Conservation (phyloP, 2,329 filamentous ascomycete genomes). For the Nemania abortiva region DNA sequence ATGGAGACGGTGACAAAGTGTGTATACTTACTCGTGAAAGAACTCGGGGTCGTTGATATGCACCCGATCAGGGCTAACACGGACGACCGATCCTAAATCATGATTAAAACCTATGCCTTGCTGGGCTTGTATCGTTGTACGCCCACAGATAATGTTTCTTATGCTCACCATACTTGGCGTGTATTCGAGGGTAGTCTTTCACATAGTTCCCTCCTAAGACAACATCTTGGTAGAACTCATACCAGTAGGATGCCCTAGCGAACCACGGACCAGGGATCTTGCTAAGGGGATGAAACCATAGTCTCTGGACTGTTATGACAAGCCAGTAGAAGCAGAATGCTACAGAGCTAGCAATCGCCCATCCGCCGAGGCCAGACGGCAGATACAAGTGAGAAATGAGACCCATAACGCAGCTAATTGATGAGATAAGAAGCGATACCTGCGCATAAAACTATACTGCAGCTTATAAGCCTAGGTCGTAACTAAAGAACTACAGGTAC, state of each 20-base stretch:
- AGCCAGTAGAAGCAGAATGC: too few relatives aligned
- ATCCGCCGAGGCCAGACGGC: too few relatives aligned
- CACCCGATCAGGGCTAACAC: conserved; percentile 22
- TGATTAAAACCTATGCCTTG: neutral
- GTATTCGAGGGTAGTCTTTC: conserved; percentile 20
- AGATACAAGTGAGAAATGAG: too few relatives aligned
- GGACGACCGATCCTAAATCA: conserved; percentile 22
- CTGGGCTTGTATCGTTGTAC: neutral
- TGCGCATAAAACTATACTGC: too few relatives aligned
- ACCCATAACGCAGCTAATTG: too few relatives aligned
- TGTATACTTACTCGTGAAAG: conserved; percentile 27
- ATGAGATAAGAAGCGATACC: too few relatives aligned
- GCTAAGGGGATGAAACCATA: conserved; percentile 24
- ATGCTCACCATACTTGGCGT: conserved; percentile 5
- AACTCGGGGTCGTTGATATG: conserved; percentile 29
- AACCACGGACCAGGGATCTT: conserved; percentile 25
- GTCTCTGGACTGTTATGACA: neutral
- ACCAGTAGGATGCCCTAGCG: conserved; percentile 27
- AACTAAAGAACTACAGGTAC: too few relatives aligned
- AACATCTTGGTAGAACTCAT: conserved; percentile 29
- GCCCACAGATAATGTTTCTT: too few relatives aligned
- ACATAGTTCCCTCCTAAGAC: conserved; percentile 21
- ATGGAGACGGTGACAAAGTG: too few relatives aligned
- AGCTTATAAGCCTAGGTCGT: too few relatives aligned
- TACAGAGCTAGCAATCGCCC: too few relatives aligned